Percentiles rank a stretch among this genome's conserved stretches.
Conservation (phyloP, 75 land plant genomes). For the Picea glauca region DNA sequence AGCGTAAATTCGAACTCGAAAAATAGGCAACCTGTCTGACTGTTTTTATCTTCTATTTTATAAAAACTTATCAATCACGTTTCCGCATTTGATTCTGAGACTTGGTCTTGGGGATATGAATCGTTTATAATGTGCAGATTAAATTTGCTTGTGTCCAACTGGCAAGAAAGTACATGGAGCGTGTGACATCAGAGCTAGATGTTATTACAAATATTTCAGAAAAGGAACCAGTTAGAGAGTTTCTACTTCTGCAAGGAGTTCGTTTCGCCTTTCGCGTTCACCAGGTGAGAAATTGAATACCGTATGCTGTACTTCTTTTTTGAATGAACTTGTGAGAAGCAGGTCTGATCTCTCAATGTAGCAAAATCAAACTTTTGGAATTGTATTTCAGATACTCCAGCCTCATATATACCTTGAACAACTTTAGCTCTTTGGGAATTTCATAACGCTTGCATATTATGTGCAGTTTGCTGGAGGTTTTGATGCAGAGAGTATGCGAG, state of each 20-base stretch:
- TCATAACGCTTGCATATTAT: background rate
- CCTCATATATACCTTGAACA: background rate
- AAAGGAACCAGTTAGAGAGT: slow-evolving; percentile 89
- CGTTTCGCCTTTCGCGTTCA: slow-evolving; percentile 98
- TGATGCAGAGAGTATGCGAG: slow-evolving; percentile 90
- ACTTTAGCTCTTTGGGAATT: background rate
- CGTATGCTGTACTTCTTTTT: background rate
- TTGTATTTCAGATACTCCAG: background rate
- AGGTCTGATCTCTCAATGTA: too few species aligned
- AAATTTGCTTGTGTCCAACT: slow-evolving; percentile 88
- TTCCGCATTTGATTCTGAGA: too few species aligned
- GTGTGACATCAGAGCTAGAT: slow-evolving; percentile 90
- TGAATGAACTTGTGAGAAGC: too few species aligned
- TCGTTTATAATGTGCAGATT: slow-evolving; percentile 48
- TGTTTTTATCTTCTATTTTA: too few species aligned
- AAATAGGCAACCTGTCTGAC: too few species aligned
- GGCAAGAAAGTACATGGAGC: slow-evolving; percentile 95
- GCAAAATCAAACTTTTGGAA: too few species aligned
- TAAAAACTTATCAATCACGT: too few species aligned
- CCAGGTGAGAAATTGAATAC: slow-evolving; percentile 48
- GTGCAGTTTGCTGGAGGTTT: slow-evolving; percentile 97
- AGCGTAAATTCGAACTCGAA: too few species aligned
- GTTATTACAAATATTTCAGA: slow-evolving; percentile 45
- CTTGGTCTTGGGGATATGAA: background rate
- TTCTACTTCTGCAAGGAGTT: slow-evolving; percentile 87